These are phyloP conservation scores for Penstemon eatonii DNA, from an alignment of 257 asterid species.

Conservation along the genomic window DNA sequence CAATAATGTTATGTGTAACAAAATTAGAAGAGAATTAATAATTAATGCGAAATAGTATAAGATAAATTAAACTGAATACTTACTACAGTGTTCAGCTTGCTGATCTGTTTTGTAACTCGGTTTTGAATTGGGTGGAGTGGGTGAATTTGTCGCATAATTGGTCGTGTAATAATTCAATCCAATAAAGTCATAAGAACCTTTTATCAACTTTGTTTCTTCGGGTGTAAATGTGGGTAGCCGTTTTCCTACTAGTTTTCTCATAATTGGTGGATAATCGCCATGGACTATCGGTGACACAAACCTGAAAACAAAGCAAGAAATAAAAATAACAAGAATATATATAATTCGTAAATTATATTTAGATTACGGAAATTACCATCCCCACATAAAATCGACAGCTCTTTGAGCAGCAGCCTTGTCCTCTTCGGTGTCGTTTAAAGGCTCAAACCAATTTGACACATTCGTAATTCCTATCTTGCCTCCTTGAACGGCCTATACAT, in stretches of 20 bases:
- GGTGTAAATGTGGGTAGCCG: conserved; percentile 23
- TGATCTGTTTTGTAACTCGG: conserved; percentile 21
- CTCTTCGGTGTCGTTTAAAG: not conserved
- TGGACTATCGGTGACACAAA: conserved; percentile 27
- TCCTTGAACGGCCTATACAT: conserved; percentile 15
- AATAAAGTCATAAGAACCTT: conserved; percentile 32
- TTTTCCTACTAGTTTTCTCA: conserved; percentile 15
- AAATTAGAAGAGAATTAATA: not conserved
- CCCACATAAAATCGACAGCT: conserved; percentile 28
- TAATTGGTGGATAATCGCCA: conserved; percentile 29
- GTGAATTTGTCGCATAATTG: not conserved
- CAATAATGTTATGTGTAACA: no score
- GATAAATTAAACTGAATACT: not conserved
- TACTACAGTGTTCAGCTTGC: not conserved
- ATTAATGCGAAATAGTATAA: not conserved
- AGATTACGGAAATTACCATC: conserved; percentile 19
- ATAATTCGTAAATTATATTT: not conserved
- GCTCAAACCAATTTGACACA: conserved; percentile 15
- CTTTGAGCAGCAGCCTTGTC: conserved; percentile 22
- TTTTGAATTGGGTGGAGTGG: not conserved
- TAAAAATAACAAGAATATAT: no score
- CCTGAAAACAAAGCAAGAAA: conserved; percentile 9
- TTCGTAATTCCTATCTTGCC: conserved; percentile 25
- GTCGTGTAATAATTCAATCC: conserved; percentile 39
- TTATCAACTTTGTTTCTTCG: not conserved